phyloP scores from a whole-genome alignment of 306 rosid species.

The Spatholobus suberectus region DNA sequence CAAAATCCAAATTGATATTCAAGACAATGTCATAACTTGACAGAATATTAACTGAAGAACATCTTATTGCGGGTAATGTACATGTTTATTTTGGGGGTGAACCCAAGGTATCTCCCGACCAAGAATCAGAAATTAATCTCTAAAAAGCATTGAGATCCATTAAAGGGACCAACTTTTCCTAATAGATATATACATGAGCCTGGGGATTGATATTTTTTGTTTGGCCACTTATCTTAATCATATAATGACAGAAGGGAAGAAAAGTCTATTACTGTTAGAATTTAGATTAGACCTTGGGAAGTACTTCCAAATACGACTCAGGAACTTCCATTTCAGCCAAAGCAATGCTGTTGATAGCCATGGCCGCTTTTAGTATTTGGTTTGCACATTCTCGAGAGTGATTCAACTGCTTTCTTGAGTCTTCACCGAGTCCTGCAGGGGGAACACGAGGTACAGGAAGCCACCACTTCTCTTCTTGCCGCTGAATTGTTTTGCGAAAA shows the following conservation, averaged over 20 bases:
- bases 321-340: constrained; percentile 93
- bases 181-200: background rate
- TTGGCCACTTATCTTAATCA: background rate
- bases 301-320: constrained; percentile 79
- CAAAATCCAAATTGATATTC: constrained; percentile 13
- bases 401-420: constrained; percentile 79
- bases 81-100: background rate
- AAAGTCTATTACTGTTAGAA: background rate
- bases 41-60: background rate
- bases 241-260: background rate
- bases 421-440: constrained; percentile 72
- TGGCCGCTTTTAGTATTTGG: constrained; percentile 87
- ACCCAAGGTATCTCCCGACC: background rate
- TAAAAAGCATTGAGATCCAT: background rate
- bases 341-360: constrained; percentile 83
- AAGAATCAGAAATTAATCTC: background rate
- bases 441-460: constrained; percentile 94
- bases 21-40: constrained; percentile 18
- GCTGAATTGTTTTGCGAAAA: constrained; percentile 70
- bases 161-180: background rate
- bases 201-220: background rate
- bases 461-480: constrained; percentile 99
- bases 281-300: constrained; percentile 72
- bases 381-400: constrained; percentile 79
- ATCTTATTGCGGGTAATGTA: background rate